A percentile compares a stretch with the other conserved stretches of the same genome.
Evolutionary conservation across 345 rosid species (phyloP).

Genomic region (Cardamine chenopodiifolia): DNA sequence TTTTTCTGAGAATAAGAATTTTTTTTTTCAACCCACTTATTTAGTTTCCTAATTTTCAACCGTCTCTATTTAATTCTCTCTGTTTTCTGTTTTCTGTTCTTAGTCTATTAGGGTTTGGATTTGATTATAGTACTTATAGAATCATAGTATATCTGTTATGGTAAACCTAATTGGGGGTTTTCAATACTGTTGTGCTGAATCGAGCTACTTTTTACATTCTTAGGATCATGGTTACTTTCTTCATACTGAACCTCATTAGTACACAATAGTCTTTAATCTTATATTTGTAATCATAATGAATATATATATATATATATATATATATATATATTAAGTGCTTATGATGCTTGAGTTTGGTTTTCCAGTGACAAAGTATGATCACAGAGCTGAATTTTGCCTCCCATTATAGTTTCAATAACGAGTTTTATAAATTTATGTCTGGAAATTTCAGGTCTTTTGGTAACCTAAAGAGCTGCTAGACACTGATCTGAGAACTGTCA

Average conservation of each 20-base stretch:
- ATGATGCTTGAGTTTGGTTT: slow-evolving; percentile 3
- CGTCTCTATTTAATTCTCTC: slow-evolving; percentile 3
- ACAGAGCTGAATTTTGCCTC: background rate
- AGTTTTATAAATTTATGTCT: background rate
- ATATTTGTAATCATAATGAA: background rate
- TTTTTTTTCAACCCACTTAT: background rate
- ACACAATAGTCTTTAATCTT: background rate
- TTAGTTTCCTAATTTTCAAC: background rate
- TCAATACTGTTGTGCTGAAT: background rate
- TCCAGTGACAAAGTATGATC: background rate
- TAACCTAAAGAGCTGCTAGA: background rate
- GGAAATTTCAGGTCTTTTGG: slow-evolving; percentile 2
- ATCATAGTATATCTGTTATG: background rate
- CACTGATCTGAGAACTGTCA: slow-evolving; percentile 2
- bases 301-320: background rate
- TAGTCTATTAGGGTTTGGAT: background rate
- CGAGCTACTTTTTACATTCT: background rate
- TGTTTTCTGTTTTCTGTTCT: slow-evolving; percentile 19
- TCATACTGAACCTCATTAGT: background rate
- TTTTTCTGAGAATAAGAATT: background rate
- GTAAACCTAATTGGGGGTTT: background rate
- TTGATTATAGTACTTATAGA: background rate
- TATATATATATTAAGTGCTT: background rate
- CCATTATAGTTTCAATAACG: background rate
- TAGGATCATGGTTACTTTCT: slow-evolving; percentile 12